These are phyloP conservation scores for Tylopilus rubrobrunneus DNA, from an alignment of 768 basidiomycete species.

Conservation along the genomic window DNA sequence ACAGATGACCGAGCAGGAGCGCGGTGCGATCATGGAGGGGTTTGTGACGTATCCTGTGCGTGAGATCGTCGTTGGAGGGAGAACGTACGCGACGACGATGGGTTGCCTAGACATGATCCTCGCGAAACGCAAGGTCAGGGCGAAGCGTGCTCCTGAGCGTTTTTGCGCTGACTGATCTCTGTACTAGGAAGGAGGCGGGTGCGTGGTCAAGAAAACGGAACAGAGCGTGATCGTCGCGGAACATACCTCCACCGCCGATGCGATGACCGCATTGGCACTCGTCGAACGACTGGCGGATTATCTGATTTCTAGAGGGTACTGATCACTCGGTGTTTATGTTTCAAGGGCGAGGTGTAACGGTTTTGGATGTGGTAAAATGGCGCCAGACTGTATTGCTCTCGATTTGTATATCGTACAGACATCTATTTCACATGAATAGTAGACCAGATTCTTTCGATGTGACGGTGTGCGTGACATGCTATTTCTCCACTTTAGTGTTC, in stretches of 20 bases:
- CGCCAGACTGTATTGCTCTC: background rate
- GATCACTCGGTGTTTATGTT: background rate
- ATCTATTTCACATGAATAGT: background rate
- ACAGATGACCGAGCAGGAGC: constrained; percentile 24
- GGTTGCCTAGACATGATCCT: constrained; percentile 25
- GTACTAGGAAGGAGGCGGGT: constrained; percentile 17
- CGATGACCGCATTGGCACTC: constrained; percentile 10
- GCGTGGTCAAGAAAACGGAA: constrained; percentile 26
- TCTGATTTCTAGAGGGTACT: constrained; percentile 22
- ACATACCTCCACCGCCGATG: constrained; percentile 8
- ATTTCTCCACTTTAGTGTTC: background rate
- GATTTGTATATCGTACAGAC: background rate
- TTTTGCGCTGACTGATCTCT: background rate
- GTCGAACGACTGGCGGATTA: constrained; percentile 23
- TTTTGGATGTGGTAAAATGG: background rate
- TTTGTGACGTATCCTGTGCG: constrained; percentile 20
- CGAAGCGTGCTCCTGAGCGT: no score
- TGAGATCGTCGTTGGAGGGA: constrained; percentile 21
- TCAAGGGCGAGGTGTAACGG: background rate
- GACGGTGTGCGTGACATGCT: background rate
- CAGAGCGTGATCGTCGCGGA: constrained; percentile 26
- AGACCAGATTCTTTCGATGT: background rate
- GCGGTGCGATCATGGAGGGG: constrained; percentile 15
- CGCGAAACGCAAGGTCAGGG: constrained; percentile 18
- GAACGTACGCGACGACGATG: constrained; percentile 26